Evolutionary conservation across 2,329 filamentous ascomycete genomes (phyloP).

Genomic region (Curvularia eragrostidis): DNA sequence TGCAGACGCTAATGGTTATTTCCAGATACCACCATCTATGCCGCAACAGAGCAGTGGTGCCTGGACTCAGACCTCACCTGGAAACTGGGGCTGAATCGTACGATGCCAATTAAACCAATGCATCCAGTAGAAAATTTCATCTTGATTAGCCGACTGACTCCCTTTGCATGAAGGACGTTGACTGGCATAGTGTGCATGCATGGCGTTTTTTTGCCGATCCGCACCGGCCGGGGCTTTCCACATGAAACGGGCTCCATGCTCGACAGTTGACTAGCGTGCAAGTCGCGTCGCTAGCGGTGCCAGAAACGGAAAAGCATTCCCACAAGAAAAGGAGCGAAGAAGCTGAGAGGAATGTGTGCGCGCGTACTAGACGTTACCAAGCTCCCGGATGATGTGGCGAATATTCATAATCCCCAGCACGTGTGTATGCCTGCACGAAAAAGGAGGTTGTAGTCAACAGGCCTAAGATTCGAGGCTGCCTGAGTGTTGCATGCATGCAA

Average conservation of each 20-base stretch:
- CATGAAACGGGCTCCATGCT: neutral
- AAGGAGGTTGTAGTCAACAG: neutral
- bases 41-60: slow-evolving; percentile 6
- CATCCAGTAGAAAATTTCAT: neutral
- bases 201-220: slow-evolving; percentile 1
- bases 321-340: neutral
- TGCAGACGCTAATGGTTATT: slow-evolving; percentile 10
- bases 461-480: neutral
- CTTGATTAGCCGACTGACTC: neutral
- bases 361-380: neutral
- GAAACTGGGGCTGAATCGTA: slow-evolving; percentile 13
- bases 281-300: neutral
- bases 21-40: slow-evolving; percentile 5
- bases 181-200: neutral
- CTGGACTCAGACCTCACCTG: slow-evolving; percentile 1
- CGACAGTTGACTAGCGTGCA: neutral
- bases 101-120: neutral
- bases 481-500: neutral
- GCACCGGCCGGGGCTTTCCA: neutral
- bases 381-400: neutral
- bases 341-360: neutral
- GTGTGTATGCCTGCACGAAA: neutral
- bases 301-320: neutral
- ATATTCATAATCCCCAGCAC: neutral
- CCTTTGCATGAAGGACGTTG: neutral